These are phyloP conservation scores for Phlyctochytrium arcticum DNA, from an alignment of 192 early-diverging fungal species.

Conservation along the genomic window DNA sequence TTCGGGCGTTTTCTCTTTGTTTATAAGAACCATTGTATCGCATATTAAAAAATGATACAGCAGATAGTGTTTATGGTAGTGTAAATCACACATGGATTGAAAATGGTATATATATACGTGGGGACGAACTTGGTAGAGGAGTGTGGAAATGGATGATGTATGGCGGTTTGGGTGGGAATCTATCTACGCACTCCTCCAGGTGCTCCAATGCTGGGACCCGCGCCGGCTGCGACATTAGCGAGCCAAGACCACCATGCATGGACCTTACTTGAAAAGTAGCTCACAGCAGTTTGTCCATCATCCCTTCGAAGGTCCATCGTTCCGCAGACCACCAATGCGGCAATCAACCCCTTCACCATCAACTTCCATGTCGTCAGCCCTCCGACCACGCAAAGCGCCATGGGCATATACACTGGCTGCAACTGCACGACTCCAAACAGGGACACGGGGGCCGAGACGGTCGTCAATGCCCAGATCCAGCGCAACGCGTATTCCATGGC, in stretches of 20 bases:
- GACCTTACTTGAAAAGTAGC: conserved; percentile 9
- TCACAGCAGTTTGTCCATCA: conserved; percentile 23
- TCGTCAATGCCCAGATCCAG: conserved; percentile 38
- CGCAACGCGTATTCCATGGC: conserved; percentile 30
- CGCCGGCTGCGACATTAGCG: no score
- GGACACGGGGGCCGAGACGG: neutral
- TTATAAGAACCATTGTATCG: no score
- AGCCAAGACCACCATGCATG: conserved; percentile 5
- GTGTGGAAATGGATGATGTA: no score
- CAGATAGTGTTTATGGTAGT: no score
- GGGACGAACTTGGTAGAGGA: no score
- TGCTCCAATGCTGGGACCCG: neutral
- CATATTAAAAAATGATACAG: no score
- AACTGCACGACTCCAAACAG: conserved; percentile 34
- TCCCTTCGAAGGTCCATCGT: conserved; percentile 26
- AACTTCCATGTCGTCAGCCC: conserved; percentile 26
- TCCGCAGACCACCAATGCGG: conserved; percentile 26
- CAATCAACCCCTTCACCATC: conserved; percentile 33
- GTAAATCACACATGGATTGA: no score
- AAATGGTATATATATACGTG: no score
- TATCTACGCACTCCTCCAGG: no score
- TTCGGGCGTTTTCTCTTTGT: neutral
- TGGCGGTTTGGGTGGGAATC: no score
- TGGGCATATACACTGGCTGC: conserved; percentile 32
- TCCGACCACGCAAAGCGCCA: conserved; percentile 30